Base-by-base conservation (phyloP, 345 rosid genomes). In the Syzygium jambos region DNA sequence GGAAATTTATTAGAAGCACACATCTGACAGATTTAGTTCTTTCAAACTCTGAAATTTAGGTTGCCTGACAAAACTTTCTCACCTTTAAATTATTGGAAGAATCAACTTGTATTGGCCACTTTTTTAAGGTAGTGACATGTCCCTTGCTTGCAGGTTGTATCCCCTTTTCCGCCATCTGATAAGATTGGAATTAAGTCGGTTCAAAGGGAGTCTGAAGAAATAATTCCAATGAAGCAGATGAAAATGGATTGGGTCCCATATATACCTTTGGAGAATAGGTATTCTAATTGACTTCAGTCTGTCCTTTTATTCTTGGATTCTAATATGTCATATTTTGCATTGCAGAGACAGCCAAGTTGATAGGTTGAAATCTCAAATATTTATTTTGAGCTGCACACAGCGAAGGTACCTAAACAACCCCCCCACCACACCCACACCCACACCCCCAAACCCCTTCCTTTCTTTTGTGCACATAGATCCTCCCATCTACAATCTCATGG, bases 231-330 rank as follows among this genome's bases (percentile, higher is more conserved):
- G 99, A 98, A 93, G 87, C 92, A 95, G 88, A 98, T 98, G 99
- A 96, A 98, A 92, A 98, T 98, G 99, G 98, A 93, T 86, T 96
- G 99, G 99, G 92, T 94, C 88, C 99, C 99, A 11, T 98, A 98
- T 89, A 92, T 98, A 88, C 98, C 99, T 51, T 55, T 95, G 87
- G 97, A 95, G 86, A 92, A 96, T 43, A 95, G 99, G 99, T 96
- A 92, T 54, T 73, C 27, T 73, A 73, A 73, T 73, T 73, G 49
- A 73, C 82, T 73, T 38, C 10, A 73, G 82, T 73, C 82, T 73
- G 49, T 73, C 82, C 82, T 38, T 73, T 73, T 73, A 73, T 34
- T 73, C 14, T 19, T 73, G 86, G 57, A 85, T 61, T 87, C 84
- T 83, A 6, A 86, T 73, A 8, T 41, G 9, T 49, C 19, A 22